Evolutionary conservation across 176 grass and related monocot species (phyloP).

Genomic region (Alopecurus myosuroides): DNA sequence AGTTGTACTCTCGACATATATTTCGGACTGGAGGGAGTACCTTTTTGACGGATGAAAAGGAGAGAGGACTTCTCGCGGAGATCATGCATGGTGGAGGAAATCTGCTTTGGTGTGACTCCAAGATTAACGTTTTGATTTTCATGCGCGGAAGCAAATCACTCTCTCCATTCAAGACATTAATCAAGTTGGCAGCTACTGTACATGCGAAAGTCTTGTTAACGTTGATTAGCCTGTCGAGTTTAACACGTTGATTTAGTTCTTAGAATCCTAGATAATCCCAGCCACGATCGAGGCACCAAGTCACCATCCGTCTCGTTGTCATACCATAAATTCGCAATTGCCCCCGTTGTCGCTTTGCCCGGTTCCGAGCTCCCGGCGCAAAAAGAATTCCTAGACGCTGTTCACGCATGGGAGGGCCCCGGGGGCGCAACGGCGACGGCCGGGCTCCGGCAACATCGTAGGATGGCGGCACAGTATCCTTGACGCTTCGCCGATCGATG

Average conservation of each 20-base stretch:
- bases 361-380: neutral
- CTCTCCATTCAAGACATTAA: neutral
- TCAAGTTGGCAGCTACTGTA: neutral
- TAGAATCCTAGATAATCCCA: neutral
- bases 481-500: neutral
- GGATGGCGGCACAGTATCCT: neutral
- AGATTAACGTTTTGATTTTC: neutral
- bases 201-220: neutral
- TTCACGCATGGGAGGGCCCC: neutral
- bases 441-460: neutral
- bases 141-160: neutral
- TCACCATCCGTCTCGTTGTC: neutral
- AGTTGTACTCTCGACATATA: no score
- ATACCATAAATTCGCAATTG: neutral
- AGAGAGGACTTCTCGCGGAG: no score
- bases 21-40: no score
- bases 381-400: conserved; percentile 5
- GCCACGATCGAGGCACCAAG: neutral
- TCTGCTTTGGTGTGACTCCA: neutral
- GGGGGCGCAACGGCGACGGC: neutral
- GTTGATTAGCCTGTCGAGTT: neutral
- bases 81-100: neutral
- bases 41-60: no score
- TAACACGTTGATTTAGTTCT: neutral
- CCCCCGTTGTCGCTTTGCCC: neutral